Evolutionary conservation across 805 yeast genomes (phyloP).

Genomic region (Starmerella bombicola): DNA sequence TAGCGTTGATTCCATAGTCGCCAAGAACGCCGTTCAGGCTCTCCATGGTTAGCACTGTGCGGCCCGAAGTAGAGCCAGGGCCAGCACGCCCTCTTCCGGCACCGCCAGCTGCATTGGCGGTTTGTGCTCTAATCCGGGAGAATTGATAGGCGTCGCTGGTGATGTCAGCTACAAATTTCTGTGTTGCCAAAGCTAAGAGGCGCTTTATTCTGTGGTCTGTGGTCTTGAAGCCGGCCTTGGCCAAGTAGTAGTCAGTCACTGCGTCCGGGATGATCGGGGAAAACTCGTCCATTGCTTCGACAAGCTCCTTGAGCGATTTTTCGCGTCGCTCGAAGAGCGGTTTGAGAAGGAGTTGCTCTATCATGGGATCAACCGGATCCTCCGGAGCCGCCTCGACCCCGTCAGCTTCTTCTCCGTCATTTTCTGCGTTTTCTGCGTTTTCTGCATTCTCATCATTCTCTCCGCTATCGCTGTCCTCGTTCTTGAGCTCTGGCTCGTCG

Average conservation of each 20-base stretch:
- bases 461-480: background rate
- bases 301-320: slow-evolving; percentile 51
- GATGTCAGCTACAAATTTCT: slow-evolving; percentile 83
- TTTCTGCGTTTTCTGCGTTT: slow-evolving; percentile 1
- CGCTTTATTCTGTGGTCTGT: slow-evolving; percentile 69
- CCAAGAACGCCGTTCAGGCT: slow-evolving; percentile 84
- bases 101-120: slow-evolving; percentile 37
- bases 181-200: slow-evolving; percentile 85
- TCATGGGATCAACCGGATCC: slow-evolving; percentile 18
- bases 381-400: slow-evolving; percentile 1
- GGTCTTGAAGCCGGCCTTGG: slow-evolving; percentile 74
- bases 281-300: slow-evolving; percentile 82
- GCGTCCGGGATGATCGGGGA: slow-evolving; percentile 96
- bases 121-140: slow-evolving; percentile 76
- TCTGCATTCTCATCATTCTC: slow-evolving; percentile 3
- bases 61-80: slow-evolving; percentile 22
- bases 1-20: slow-evolving; percentile 82
- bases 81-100: slow-evolving; percentile 28
- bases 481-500: background rate
- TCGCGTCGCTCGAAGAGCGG: slow-evolving; percentile 25
- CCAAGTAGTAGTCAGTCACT: slow-evolving; percentile 81
- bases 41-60: slow-evolving; percentile 83
- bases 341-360: slow-evolving; percentile 18
- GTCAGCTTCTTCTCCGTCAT: background rate
- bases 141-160: slow-evolving; percentile 96